Evolutionary conservation across 2,329 filamentous ascomycete genomes (phyloP), one percentile per base, ranked within the genome.

Genomic region (Phialophora tarda): DNA sequence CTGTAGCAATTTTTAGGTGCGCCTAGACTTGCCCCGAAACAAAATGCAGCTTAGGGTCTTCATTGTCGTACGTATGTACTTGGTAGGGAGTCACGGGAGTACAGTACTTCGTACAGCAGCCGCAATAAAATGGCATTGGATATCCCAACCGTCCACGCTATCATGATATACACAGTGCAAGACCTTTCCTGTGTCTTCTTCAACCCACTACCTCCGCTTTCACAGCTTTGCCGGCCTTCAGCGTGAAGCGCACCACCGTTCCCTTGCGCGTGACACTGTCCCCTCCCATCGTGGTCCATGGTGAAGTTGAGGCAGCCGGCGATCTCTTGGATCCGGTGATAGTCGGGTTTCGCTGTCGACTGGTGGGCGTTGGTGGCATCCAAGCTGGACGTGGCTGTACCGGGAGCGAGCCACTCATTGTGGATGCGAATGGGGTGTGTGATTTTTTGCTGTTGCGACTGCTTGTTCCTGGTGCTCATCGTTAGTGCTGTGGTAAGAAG

Each of bases 181-280:
- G 38, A 41, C 53, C 53, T 30, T 56, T 14, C 24, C 24, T 11
- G 26, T 23, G n/a, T 34, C 53, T 32, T 5, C 7, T 7, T 64
- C 56, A 67, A n/a, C 50, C 51, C 44, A 67, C 32, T 21, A 67
- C 62, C 32, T 67, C 56, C 10, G 51, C 62, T 30, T 54, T 64
- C 17, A 67, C 51, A 23, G 65, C 65, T 48, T 58, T 64, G 17
- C 65, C 65, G 38, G 64, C 58, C 41, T 48, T 64, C 50, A 67
- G 23, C 24, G 56, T 64, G 57, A 67, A 58, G 4, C 65, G 65
- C 32, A 64, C 53, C 12, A 47, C 26, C 3, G 62, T 67, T 12
- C 62, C 65, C 7, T 47, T 63, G 4, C 24, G 11, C 17, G 26
- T 48, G 14, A 14, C 11, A 10, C 53, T 23, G 28, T 55, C 53